Evolutionary conservation across 2,329 filamentous ascomycete genomes (phyloP).

Genomic region (Botrytis sinoallii): DNA sequence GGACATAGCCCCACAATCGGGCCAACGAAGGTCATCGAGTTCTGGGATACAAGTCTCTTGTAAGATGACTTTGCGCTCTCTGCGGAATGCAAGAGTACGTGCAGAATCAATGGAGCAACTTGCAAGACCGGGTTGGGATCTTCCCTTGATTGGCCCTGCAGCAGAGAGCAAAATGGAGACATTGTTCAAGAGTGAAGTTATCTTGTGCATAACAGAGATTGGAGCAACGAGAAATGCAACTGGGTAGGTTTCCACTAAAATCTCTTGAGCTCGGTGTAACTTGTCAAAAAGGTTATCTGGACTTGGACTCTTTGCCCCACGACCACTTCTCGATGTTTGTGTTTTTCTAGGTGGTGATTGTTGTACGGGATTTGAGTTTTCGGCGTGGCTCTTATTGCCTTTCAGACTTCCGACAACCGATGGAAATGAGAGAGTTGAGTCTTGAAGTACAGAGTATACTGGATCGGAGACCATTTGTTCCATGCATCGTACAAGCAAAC

Average conservation of each 20-base stretch:
- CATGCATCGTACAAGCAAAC: constrained; percentile 65
- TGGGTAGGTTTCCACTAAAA: constrained; percentile 60
- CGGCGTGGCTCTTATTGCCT: constrained; percentile 25
- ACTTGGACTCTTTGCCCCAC: constrained; percentile 27
- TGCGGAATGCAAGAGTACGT: constrained; percentile 63
- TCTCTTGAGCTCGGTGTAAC: constrained; percentile 62
- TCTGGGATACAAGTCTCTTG: constrained; percentile 29
- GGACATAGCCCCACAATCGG: constrained; percentile 29
- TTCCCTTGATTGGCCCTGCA: constrained; percentile 48
- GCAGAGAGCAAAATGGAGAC: constrained; percentile 65
- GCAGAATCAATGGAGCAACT: constrained; percentile 66
- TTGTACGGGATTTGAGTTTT: constrained; percentile 27
- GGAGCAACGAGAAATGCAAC: constrained; percentile 48
- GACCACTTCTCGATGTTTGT: constrained; percentile 20
- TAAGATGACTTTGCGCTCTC: constrained; percentile 57
- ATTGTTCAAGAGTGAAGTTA: constrained; percentile 62
- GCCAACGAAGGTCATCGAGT: constrained; percentile 42
- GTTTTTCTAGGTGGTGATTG: constrained; percentile 30
- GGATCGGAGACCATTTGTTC: constrained; percentile 74
- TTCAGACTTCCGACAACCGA: constrained; percentile 47
- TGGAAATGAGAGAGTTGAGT: constrained; percentile 87
- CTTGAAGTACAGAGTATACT: constrained; percentile 84
- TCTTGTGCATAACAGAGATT: constrained; percentile 56
- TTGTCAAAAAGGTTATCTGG: constrained; percentile 41
- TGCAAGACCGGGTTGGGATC: constrained; percentile 53